phyloP scores from a whole-genome alignment of 257 asterid genomes.

The Solanum phureja region DNA sequence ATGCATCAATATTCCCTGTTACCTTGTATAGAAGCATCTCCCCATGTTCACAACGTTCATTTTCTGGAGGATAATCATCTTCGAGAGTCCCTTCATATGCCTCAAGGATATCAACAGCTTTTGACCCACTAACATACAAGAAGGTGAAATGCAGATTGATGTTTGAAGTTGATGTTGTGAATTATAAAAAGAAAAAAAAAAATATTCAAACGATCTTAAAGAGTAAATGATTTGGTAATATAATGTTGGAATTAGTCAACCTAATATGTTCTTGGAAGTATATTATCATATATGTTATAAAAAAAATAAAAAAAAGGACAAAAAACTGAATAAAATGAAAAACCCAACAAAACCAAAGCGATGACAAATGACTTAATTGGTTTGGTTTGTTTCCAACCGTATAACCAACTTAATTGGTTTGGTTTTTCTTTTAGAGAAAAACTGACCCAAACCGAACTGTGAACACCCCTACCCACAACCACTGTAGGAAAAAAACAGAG shows the following conservation, averaged over 20 bases:
- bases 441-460: neutral
- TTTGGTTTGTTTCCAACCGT: too few species aligned
- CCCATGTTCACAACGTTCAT: constrained; percentile 91
- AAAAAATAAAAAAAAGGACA: neutral
- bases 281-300: neutral
- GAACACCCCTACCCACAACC: neutral
- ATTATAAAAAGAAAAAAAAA: neutral
- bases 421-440: neutral
- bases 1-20: neutral
- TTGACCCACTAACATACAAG: constrained; percentile 55
- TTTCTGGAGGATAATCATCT: constrained; percentile 95
- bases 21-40: constrained; percentile 99
- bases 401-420: neutral
- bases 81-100: constrained; percentile 99
- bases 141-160: neutral
- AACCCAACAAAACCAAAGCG: neutral
- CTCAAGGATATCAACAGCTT: constrained; percentile 94
- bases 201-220: neutral
- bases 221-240: neutral
- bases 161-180: neutral
- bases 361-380: neutral
- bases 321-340: neutral
- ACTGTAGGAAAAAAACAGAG: neutral
- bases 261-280: neutral
- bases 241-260: neutral